A percentile compares a stretch with the other conserved stretches of the same genome.
phyloP scores from a whole-genome alignment of 2,329 filamentous ascomycete genomes.

The Xylaria multiplex region DNA sequence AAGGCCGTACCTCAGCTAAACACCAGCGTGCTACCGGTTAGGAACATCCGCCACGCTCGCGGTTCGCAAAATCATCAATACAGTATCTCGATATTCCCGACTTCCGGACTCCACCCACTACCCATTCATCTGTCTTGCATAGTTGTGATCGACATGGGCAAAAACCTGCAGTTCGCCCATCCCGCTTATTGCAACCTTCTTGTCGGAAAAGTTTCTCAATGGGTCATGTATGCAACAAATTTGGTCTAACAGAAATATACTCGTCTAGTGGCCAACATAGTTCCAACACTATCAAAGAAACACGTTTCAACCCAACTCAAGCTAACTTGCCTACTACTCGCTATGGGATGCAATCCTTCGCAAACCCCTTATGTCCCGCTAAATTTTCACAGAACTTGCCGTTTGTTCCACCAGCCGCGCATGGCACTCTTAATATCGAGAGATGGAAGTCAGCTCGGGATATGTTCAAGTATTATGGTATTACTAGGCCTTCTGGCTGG shows the following conservation, averaged over 20 bases:
- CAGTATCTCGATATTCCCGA: constrained; percentile 39
- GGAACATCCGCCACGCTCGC: constrained; percentile 46
- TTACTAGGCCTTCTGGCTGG: constrained; percentile 59
- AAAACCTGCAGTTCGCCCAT: not conserved
- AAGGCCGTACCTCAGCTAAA: constrained; percentile 35
- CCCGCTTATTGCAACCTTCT: not conserved
- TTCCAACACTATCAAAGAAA: constrained; percentile 4
- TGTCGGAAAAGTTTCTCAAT: constrained; percentile 38
- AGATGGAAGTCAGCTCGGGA: constrained; percentile 57
- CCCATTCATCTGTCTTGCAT: constrained; percentile 46
- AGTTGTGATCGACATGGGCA: constrained; percentile 41
- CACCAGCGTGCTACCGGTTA: constrained; percentile 47
- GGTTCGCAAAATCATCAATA: constrained; percentile 33
- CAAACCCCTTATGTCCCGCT: constrained; percentile 15
- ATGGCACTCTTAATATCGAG: constrained; percentile 49
- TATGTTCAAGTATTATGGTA: constrained; percentile 59
- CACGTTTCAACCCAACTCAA: not conserved
- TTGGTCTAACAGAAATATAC: constrained; percentile 32
- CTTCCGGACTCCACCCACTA: constrained; percentile 41
- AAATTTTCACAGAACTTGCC: constrained; percentile 28
- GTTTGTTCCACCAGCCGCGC: constrained; percentile 35
- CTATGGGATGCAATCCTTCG: not conserved
- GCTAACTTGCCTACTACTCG: not conserved
- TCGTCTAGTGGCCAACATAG: constrained; percentile 16
- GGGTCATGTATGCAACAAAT: constrained; percentile 36